These are phyloP conservation scores for Pyrenophora teres DNA, from an alignment of 2,329 filamentous ascomycete genomes.

Conservation along the genomic window DNA sequence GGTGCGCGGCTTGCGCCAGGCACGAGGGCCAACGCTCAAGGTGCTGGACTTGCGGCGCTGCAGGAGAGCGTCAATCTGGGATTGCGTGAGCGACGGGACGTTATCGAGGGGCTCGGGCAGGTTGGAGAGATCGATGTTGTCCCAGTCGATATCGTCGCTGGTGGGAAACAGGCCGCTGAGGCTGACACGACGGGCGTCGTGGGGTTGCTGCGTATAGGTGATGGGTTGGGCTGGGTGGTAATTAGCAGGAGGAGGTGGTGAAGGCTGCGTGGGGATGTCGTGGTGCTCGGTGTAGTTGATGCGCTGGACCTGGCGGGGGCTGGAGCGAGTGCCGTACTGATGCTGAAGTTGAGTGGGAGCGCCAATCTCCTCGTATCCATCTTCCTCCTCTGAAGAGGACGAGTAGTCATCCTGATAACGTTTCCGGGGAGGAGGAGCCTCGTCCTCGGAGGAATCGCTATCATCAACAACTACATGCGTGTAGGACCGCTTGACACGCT, in stretches of 20 bases:
- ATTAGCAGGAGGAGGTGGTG: too few species aligned
- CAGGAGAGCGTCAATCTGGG: neutral
- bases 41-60: conserved; percentile 15
- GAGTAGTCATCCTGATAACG: conserved; percentile 1
- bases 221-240: too few species aligned
- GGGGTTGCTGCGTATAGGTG: neutral
- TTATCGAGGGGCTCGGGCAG: neutral
- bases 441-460: conserved; percentile 4
- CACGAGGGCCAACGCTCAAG: conserved; percentile 6
- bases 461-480: neutral
- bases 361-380: neutral
- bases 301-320: conserved; percentile 17
- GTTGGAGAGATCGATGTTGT: neutral
- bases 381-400: neutral
- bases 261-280: neutral
- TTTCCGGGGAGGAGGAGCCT: neutral
- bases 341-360: neutral
- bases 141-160: neutral
- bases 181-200: conserved; percentile 5
- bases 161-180: conserved; percentile 4
- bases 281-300: conserved; percentile 16
- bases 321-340: neutral
- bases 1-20: neutral
- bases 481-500: neutral
- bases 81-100: neutral